Evolutionary conservation across 208 protist species (phyloP).

Genomic region (Herpetomonas tarakana): DNA sequence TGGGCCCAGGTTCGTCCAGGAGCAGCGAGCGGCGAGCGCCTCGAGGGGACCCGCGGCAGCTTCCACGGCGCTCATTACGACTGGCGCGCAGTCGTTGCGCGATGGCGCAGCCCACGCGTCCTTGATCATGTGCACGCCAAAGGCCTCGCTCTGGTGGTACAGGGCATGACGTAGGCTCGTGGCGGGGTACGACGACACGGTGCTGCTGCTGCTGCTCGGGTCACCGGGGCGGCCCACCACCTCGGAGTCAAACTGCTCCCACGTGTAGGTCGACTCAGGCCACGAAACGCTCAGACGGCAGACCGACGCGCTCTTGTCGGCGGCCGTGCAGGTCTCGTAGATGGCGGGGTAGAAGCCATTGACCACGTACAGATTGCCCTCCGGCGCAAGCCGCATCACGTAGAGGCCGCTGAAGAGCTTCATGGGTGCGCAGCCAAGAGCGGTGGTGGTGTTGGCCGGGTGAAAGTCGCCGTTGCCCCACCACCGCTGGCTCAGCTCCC

Average conservation of each 20-base stretch:
- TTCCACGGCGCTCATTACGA: conserved; percentile 48
- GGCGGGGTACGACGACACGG: conserved; percentile 4
- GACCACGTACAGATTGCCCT: conserved; percentile 49
- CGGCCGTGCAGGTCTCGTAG: conserved; percentile 28
- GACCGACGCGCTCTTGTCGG: background rate
- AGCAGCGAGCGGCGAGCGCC: conserved; percentile 53
- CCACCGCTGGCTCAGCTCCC: conserved; percentile 36
- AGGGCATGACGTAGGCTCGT: conserved; percentile 36
- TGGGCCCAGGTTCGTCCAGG: conserved; percentile 58
- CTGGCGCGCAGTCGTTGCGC: conserved; percentile 20
- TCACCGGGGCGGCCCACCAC: conserved; percentile 50
- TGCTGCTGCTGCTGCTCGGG: background rate
- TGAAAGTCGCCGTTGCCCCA: conserved; percentile 19
- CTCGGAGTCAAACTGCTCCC: conserved; percentile 38
- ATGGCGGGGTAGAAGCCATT: conserved; percentile 78
- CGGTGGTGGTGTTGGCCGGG: conserved; percentile 1
- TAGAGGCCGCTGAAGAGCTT: conserved; percentile 43
- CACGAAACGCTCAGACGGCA: conserved; percentile 48
- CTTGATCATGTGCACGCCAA: conserved; percentile 24
- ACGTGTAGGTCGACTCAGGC: conserved; percentile 34
- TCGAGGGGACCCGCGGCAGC: conserved; percentile 63
- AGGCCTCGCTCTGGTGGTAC: conserved; percentile 35
- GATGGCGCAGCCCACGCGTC: conserved; percentile 1
- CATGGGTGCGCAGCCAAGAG: conserved; percentile 14
- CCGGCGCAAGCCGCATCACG: conserved; percentile 26